These are phyloP conservation scores for Epichloe sylvatica DNA, from an alignment of 2,329 filamentous ascomycete genomes.

Conservation along the genomic window DNA sequence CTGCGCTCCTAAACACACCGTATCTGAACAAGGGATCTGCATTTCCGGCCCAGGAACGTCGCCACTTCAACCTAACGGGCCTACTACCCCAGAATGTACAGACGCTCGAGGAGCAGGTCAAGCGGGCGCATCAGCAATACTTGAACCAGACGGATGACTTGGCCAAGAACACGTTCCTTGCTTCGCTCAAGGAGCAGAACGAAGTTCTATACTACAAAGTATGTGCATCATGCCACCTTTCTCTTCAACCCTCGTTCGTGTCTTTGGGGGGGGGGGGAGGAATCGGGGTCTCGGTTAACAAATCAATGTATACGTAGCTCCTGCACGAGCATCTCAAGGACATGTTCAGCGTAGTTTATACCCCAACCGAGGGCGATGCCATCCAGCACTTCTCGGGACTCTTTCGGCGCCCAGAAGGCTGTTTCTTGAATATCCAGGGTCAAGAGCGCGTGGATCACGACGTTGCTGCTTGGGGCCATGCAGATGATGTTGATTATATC, in stretches of 20 bases:
- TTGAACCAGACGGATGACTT: conserved; percentile 45
- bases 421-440: conserved; percentile 64
- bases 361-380: conserved; percentile 77
- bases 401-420: conserved; percentile 67
- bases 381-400: conserved; percentile 72
- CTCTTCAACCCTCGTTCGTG: too few species aligned
- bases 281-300: too few species aligned
- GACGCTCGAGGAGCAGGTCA: conserved; percentile 60
- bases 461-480: conserved; percentile 51
- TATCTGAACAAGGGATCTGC: conserved; percentile 69
- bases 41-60: conserved; percentile 55
- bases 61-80: conserved; percentile 55
- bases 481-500: conserved; percentile 75
- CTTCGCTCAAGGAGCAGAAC: conserved; percentile 74
- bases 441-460: conserved; percentile 50
- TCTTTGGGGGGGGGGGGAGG: too few species aligned
- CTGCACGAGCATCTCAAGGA: conserved; percentile 67
- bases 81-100: conserved; percentile 60
- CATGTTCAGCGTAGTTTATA: conserved; percentile 86
- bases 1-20: conserved; percentile 22
- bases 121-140: conserved; percentile 73
- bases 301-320: conserved; percentile 32
- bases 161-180: conserved; percentile 79
- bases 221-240: conserved; percentile 7
- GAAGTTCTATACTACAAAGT: conserved; percentile 68